These are phyloP conservation scores for Ophiosphaerella narmari DNA, from an alignment of 2,329 filamentous ascomycete genomes.

Conservation along the genomic window DNA sequence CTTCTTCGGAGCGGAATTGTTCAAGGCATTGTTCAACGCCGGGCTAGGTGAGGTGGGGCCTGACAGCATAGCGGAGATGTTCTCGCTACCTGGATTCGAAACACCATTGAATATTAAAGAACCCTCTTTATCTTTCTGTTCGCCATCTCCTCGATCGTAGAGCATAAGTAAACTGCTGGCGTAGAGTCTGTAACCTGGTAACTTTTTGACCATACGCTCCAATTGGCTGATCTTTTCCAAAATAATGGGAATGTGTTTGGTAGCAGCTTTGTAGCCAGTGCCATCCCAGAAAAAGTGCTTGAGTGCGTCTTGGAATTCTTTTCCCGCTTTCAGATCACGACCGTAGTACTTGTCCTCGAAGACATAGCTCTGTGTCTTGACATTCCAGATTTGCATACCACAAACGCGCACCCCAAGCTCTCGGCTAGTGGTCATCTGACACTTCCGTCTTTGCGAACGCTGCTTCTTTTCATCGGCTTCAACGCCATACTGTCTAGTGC, in stretches of 20 bases:
- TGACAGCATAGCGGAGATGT: conserved; percentile 17
- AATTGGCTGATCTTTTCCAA: conserved; percentile 81
- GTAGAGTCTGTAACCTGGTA: conserved; percentile 91
- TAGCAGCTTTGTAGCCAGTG: conserved; percentile 75
- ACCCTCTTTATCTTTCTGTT: conserved; percentile 49
- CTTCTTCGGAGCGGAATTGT: conserved; percentile 22
- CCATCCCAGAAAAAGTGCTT: conserved; percentile 92
- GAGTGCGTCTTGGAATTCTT: conserved; percentile 85
- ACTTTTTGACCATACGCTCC: conserved; percentile 77
- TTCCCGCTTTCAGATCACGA: conserved; percentile 81
- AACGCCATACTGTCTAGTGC: conserved; percentile 93
- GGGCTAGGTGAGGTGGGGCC: conserved; percentile 34
- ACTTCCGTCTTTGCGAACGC: conserved; percentile 90
- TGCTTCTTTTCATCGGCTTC: conserved; percentile 92
- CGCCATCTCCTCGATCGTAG: conserved; percentile 80
- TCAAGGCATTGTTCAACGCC: conserved; percentile 4
- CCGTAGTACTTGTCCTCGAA: conserved; percentile 99
- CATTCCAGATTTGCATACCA: conserved; percentile 95
- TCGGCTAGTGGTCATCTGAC: conserved; percentile 86
- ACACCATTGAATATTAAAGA: conserved; percentile 13
- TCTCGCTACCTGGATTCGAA: conserved; percentile 24
- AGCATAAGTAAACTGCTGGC: conserved; percentile 93
- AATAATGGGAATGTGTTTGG: conserved; percentile 85
- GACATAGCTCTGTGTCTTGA: conserved; percentile 78
- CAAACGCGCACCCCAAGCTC: conserved; percentile 92